These are phyloP conservation scores for Mycena leptocephala DNA, from an alignment of 768 basidiomycete genomes.

Conservation along the genomic window DNA sequence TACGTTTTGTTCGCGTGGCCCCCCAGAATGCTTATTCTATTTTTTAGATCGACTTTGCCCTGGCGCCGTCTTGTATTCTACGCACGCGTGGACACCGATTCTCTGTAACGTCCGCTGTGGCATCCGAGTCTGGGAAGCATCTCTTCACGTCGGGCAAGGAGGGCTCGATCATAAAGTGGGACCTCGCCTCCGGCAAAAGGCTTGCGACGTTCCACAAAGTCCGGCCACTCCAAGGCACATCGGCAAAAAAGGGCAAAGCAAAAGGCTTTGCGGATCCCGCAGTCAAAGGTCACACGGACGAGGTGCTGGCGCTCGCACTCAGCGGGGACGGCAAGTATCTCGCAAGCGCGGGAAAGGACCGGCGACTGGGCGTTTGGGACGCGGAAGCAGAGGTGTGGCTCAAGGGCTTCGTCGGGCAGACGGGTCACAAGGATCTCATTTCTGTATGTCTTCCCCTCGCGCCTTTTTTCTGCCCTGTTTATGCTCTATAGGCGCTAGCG, in stretches of 20 bases:
- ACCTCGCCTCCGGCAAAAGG: constrained; percentile 77
- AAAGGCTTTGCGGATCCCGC: constrained; percentile 65
- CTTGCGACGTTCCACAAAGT: constrained; percentile 74
- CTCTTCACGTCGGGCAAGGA: constrained; percentile 96
- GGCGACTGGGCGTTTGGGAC: constrained; percentile 90
- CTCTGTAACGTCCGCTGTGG: constrained; percentile 86
- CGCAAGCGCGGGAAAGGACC: constrained; percentile 91
- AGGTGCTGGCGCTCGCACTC: constrained; percentile 87
- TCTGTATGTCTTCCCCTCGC: constrained; percentile 46
- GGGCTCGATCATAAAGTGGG: constrained; percentile 91
- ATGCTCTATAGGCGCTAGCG: constrained; percentile 66
- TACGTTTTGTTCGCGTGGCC: constrained; percentile 51
- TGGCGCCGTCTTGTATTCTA: constrained; percentile 64
- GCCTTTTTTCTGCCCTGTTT: background rate
- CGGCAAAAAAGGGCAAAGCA: constrained; percentile 70
- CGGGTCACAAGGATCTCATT: constrained; percentile 69
- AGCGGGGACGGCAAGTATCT: constrained; percentile 90
- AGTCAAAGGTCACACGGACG: constrained; percentile 87
- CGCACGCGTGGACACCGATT: constrained; percentile 83
- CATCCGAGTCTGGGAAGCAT: constrained; percentile 78
- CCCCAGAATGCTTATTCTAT: background rate
- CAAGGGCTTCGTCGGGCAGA: constrained; percentile 85
- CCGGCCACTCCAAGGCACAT: constrained; percentile 51
- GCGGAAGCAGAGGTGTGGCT: constrained; percentile 83
- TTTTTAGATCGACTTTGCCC: constrained; percentile 71